phyloP scores from a whole-genome alignment of 2,329 filamentous ascomycete genomes.

The Aspergillus pseudoterreus region DNA sequence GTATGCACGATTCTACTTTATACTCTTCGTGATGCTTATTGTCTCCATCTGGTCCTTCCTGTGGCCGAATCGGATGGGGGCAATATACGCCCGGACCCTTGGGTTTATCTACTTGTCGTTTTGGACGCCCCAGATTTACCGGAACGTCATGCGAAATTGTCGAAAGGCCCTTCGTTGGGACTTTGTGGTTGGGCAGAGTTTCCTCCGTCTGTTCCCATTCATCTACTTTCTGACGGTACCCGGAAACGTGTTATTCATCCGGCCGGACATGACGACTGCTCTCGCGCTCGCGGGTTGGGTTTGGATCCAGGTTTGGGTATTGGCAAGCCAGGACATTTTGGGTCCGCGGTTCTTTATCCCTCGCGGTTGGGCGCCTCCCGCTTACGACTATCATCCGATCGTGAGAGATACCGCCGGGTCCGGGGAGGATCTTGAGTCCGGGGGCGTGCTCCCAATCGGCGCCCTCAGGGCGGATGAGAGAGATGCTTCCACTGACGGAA shows the following conservation, averaged over 20 bases:
- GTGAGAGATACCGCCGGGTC: slow-evolving; percentile 52
- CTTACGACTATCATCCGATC: slow-evolving; percentile 91
- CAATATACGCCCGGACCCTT: slow-evolving; percentile 59
- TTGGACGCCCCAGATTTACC: slow-evolving; percentile 87
- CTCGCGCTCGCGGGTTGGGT: slow-evolving; percentile 69
- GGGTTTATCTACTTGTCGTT: slow-evolving; percentile 78
- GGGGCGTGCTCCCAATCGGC: slow-evolving; percentile 72
- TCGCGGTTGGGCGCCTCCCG: slow-evolving; percentile 59
- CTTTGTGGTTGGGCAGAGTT: slow-evolving; percentile 80
- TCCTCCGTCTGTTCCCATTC: slow-evolving; percentile 73
- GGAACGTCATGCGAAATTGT: slow-evolving; percentile 87
- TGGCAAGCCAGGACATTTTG: slow-evolving; percentile 79
- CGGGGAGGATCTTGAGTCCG: slow-evolving; percentile 76
- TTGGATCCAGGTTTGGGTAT: slow-evolving; percentile 76
- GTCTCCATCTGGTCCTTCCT: slow-evolving; percentile 57
- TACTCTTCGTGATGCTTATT: slow-evolving; percentile 56
- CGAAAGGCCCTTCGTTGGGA: slow-evolving; percentile 87
- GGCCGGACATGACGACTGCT: slow-evolving; percentile 64
- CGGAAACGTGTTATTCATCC: slow-evolving; percentile 77
- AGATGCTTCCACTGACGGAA: slow-evolving; percentile 33
- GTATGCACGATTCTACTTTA: slow-evolving; percentile 60
- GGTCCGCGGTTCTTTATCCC: slow-evolving; percentile 85
- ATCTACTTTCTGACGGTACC: slow-evolving; percentile 77
- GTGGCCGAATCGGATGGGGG: slow-evolving; percentile 51
- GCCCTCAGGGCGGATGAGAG: slow-evolving; percentile 51